Conservation (phyloP, 257 asterid genomes). For the Thymus mandschuricus region DNA sequence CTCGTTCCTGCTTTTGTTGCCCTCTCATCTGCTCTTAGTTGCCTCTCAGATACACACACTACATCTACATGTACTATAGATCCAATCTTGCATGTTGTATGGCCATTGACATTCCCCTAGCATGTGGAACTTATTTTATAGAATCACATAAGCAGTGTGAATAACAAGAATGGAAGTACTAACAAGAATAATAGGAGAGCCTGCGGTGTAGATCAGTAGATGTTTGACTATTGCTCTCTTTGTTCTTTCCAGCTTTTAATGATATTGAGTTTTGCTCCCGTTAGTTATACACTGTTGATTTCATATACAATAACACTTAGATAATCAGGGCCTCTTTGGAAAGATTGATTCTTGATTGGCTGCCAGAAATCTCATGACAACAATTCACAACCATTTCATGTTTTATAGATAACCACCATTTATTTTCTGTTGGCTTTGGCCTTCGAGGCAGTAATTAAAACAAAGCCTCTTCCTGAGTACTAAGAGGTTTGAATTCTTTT, state of each 20-base stretch:
- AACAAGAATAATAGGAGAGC: constrained; percentile 4
- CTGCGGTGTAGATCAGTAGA: neutral
- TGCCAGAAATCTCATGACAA: neutral
- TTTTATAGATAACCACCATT: neutral
- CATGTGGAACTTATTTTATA: neutral
- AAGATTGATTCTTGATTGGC: too few relatives aligned
- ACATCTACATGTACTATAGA: neutral
- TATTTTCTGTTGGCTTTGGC: neutral
- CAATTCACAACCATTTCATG: neutral
- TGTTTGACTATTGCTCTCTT: neutral
- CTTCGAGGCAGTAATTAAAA: neutral
- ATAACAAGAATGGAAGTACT: neutral
- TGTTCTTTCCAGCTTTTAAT: neutral
- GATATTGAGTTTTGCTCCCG: neutral
- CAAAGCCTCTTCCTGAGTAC: neutral
- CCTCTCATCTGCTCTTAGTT: neutral
- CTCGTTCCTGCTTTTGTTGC: neutral
- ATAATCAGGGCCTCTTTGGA: too few relatives aligned
- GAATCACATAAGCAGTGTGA: neutral
- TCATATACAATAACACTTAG: neutral
- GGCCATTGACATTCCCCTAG: neutral
- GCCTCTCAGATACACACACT: neutral
- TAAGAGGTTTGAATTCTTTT: neutral
- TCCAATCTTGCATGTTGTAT: neutral
- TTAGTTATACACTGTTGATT: neutral